A percentile compares a stretch with the other conserved stretches of the same genome.
These are phyloP conservation scores for Taphrina pruni DNA, from an alignment of 1,139 yeast genomes.

Conservation along the genomic window DNA sequence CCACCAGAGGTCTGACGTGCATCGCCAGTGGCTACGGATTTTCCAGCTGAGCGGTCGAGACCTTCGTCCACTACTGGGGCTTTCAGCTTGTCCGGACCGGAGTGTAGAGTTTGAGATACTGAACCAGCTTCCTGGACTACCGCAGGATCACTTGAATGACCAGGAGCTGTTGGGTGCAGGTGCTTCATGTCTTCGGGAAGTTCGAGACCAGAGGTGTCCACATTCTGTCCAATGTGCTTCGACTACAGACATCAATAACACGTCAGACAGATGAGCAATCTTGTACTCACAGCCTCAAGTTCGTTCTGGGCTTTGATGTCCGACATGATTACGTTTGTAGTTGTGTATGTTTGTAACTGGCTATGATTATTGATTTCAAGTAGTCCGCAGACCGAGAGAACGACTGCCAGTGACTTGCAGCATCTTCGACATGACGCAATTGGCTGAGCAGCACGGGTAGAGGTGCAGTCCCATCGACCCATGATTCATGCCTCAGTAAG, in stretches of 20 bases:
- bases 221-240: slow-evolving; percentile 24
- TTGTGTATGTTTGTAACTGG: no score
- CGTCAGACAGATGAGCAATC: no score
- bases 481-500: no score
- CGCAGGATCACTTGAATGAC: slow-evolving; percentile 27
- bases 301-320: slow-evolving; percentile 33
- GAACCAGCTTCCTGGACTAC: slow-evolving; percentile 30
- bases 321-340: slow-evolving; percentile 10
- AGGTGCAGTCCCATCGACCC: no score
- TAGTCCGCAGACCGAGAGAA: no score
- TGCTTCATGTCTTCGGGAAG: slow-evolving; percentile 35
- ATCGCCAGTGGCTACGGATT: slow-evolving; percentile 20
- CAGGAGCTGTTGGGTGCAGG: slow-evolving; percentile 29
- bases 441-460: not conserved
- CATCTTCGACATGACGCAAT: slow-evolving; percentile 3
- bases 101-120: slow-evolving; percentile 28
- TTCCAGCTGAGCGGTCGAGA: slow-evolving; percentile 21
- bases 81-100: slow-evolving; percentile 24
- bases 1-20: slow-evolving; percentile 23
- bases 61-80: slow-evolving; percentile 30
- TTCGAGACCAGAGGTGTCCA: slow-evolving; percentile 28
- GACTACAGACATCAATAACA: slow-evolving; percentile 1
- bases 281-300: slow-evolving; percentile 26
- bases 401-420: no score
- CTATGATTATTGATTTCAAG: no score